A percentile compares a stretch with the other conserved stretches of the same genome.
These are phyloP conservation scores for Populus alba DNA, from an alignment of 345 rosid genomes.

Conservation along the genomic window DNA sequence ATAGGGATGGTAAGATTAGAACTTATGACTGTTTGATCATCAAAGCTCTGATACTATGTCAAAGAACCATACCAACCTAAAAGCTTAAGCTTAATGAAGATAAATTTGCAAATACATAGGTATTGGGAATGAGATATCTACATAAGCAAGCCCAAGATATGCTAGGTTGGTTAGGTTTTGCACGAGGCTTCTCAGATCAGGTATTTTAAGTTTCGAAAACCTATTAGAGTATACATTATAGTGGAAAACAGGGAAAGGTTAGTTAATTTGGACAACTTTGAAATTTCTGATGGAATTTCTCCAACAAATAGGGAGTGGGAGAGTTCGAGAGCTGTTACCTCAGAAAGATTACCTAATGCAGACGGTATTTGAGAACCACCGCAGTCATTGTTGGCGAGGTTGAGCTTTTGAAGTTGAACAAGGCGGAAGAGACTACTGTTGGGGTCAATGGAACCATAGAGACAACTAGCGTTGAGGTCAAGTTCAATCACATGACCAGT, in stretches of 20 bases:
- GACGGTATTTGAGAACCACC: constrained; percentile 12
- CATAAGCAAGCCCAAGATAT: too few species aligned
- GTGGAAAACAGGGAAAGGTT: constrained; percentile 2
- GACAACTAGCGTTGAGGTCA: constrained; percentile 7
- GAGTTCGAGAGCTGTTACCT: constrained; percentile 14
- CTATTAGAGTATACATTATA: neutral
- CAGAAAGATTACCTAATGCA: neutral
- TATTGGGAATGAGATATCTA: too few species aligned
- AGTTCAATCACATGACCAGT: too few species aligned
- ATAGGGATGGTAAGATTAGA: too few species aligned
- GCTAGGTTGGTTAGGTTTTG: too few species aligned
- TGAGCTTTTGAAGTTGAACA: constrained; percentile 18
- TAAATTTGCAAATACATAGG: too few species aligned
- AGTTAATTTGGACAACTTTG: neutral
- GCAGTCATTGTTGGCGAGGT: constrained; percentile 16
- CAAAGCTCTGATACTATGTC: too few species aligned
- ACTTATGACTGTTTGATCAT: too few species aligned
- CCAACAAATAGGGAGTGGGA: neutral
- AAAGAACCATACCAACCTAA: too few species aligned
- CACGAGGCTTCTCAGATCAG: too few species aligned
- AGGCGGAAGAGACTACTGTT: constrained; percentile 15
- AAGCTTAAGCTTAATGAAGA: too few species aligned
- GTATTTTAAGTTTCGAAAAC: neutral
- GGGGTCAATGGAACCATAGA: constrained; percentile 21
- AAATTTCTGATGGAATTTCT: constrained; percentile 13